Evolutionary conservation across 441 rosid species (phyloP), one percentile per base, ranked within the genome.

Genomic region (Jatropha podagrica): DNA sequence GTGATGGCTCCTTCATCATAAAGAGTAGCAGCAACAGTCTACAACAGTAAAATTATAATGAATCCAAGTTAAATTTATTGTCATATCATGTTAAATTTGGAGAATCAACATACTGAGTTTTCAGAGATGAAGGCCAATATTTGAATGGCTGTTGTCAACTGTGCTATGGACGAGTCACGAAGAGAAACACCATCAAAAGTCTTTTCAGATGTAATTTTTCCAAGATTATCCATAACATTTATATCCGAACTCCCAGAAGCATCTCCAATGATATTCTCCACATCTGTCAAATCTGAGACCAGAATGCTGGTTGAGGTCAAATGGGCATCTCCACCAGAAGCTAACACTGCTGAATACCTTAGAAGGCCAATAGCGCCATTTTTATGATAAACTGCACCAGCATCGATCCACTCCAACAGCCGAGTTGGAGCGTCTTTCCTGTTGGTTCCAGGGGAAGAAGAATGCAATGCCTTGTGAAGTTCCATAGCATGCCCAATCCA

Each of bases 291-390:
- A 83, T 95, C 99, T 72, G 95, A 82, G 49, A 83, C 97, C 68
- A 91, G 86, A 82, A 86, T 87, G 85, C 85, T 92, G 72, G 93
- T 81, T 51, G 98, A 91, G 79, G 93, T 88, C 81, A 86, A 83
- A 72, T 89, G 97, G 44, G 97, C 92, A 79, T 96, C 99, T 75
- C 98, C 99, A 65, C 97, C 99, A 74, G 97, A 92, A 76, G 93
- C 98, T 83, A 96, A 76, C 72, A 86, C 89, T 56, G 98, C 95
- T 80, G 91, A 93, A 85, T 96, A 96, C 58, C 96, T 90, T 71
- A 96, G 85, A 83, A 96, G 97, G 73, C 99, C 97, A 83, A 85
- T 86, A 72, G 88, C 87, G 73, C 98, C 98, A 80, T 88, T 91
- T 86, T 96, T 96, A 78, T 96, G 97, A 86, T 92, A 93, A 80